phyloP scores from a whole-genome alignment of 2,329 filamentous ascomycete genomes.

The Epichloe bromicola region DNA sequence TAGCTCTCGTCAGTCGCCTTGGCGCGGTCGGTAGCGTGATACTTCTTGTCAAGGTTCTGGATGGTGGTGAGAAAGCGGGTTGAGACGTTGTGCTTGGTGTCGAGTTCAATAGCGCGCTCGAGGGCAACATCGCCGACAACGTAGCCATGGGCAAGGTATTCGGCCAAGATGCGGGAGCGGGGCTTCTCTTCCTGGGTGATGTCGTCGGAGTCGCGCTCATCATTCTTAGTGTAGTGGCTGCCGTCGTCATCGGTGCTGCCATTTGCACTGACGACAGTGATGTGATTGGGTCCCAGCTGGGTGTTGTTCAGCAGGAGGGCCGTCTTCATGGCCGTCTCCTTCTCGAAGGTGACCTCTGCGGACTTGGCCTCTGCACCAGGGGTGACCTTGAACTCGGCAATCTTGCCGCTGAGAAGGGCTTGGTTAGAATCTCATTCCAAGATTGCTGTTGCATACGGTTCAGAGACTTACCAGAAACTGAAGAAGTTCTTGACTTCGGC shows the following conservation, averaged over 20 bases:
- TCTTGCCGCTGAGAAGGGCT: constrained; percentile 62
- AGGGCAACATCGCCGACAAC: constrained; percentile 62
- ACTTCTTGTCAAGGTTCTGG: constrained; percentile 66
- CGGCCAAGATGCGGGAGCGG: constrained; percentile 79
- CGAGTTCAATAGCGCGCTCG: constrained; percentile 72
- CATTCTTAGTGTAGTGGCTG: constrained; percentile 38
- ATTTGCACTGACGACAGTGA: constrained; percentile 56
- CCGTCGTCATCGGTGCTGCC: constrained; percentile 53
- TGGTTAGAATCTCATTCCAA: neutral
- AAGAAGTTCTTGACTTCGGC: constrained; percentile 95
- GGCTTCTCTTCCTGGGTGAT: constrained; percentile 96
- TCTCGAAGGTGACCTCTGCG: constrained; percentile 92
- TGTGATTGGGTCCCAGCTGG: constrained; percentile 76
- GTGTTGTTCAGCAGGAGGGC: constrained; percentile 95
- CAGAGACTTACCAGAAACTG: constrained; percentile 64
- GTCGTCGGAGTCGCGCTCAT: constrained; percentile 49
- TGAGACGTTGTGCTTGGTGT: constrained; percentile 80
- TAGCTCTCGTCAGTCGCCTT: constrained; percentile 75
- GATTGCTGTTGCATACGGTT: neutral
- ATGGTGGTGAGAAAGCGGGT: constrained; percentile 67
- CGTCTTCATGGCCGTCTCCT: constrained; percentile 91
- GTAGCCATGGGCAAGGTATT: constrained; percentile 95
- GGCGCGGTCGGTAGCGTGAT: constrained; percentile 78
- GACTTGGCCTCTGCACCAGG: constrained; percentile 57
- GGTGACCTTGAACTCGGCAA: constrained; percentile 67